phyloP scores from a whole-genome alignment of 2,329 filamentous ascomycete genomes.

The Xylaria hypoxylon region DNA sequence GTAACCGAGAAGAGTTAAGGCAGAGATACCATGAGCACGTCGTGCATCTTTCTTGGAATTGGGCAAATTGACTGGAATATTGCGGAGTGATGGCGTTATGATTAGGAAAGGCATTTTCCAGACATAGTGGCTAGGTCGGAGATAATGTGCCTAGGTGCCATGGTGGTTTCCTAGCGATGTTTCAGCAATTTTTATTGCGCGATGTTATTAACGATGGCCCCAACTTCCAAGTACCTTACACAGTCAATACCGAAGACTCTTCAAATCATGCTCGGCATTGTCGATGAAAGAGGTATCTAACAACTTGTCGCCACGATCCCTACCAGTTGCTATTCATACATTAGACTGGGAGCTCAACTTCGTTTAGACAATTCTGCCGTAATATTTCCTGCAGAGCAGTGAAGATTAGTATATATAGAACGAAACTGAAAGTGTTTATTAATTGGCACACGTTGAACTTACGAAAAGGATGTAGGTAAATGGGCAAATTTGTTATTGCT shows the following conservation, averaged over 20 bases:
- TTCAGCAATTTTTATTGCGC: not conserved
- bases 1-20: conserved; percentile 46
- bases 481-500: too few relatives aligned
- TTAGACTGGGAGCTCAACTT: too few relatives aligned
- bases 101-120: not conserved
- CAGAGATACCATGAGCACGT: not conserved
- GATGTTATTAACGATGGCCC: not conserved
- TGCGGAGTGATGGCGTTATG: conserved; percentile 6
- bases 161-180: not conserved
- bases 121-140: not conserved
- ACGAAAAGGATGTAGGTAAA: too few relatives aligned
- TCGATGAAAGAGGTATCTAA: not conserved
- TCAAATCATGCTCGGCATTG: not conserved
- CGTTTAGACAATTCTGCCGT: too few relatives aligned
- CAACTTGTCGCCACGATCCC: too few relatives aligned
- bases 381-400: too few relatives aligned
- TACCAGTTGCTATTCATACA: too few relatives aligned
- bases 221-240: not conserved
- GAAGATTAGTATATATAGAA: too few relatives aligned
- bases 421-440: too few relatives aligned
- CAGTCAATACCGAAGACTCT: not conserved
- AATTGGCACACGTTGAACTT: too few relatives aligned
- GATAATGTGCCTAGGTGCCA: not conserved
- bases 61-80: conserved; percentile 5
- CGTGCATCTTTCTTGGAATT: not conserved